These are phyloP conservation scores for Mycothermus thermophilus DNA, from an alignment of 495 filamentous ascomycete species.

Conservation along the genomic window DNA sequence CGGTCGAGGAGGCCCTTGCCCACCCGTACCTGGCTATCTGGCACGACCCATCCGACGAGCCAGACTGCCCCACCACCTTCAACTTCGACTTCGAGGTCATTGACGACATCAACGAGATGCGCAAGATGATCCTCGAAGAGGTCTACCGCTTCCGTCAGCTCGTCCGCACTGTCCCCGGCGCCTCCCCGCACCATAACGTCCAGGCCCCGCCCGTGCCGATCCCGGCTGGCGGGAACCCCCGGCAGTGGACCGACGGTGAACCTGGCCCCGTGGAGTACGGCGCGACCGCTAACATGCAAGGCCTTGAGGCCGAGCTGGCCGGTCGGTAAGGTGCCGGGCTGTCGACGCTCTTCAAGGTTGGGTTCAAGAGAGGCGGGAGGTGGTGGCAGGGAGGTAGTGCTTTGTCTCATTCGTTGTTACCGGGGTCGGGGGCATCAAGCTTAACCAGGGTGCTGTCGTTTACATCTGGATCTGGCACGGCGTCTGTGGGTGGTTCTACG, in stretches of 20 bases:
- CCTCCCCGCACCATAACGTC: slow-evolving; percentile 17
- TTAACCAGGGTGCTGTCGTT: no score
- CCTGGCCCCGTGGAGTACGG: slow-evolving; percentile 74
- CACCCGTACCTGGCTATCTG: slow-evolving; percentile 95
- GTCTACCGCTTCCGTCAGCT: slow-evolving; percentile 64
- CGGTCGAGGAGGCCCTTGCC: slow-evolving; percentile 85
- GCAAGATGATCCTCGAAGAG: slow-evolving; percentile 92
- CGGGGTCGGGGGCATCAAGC: no score
- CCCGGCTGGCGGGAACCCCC: slow-evolving; percentile 45
- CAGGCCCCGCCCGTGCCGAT: slow-evolving; percentile 46
- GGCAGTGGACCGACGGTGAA: slow-evolving; percentile 66
- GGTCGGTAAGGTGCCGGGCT: slow-evolving; percentile 22
- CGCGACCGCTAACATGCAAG: slow-evolving; percentile 38
- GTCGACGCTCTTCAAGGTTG: not conserved
- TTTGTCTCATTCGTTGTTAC: no score
- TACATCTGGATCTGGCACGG: no score
- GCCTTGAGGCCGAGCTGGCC: slow-evolving; percentile 75
- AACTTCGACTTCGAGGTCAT: slow-evolving; percentile 97
- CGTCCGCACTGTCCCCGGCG: slow-evolving; percentile 53
- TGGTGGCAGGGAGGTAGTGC: no score
- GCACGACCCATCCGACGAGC: slow-evolving; percentile 96
- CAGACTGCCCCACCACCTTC: slow-evolving; percentile 80
- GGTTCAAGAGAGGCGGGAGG: no score
- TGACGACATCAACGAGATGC: slow-evolving; percentile 86
- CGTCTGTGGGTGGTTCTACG: no score